phyloP scores from a whole-genome alignment of 208 protist species.

The Kentomonas sorsogonicus region DNA sequence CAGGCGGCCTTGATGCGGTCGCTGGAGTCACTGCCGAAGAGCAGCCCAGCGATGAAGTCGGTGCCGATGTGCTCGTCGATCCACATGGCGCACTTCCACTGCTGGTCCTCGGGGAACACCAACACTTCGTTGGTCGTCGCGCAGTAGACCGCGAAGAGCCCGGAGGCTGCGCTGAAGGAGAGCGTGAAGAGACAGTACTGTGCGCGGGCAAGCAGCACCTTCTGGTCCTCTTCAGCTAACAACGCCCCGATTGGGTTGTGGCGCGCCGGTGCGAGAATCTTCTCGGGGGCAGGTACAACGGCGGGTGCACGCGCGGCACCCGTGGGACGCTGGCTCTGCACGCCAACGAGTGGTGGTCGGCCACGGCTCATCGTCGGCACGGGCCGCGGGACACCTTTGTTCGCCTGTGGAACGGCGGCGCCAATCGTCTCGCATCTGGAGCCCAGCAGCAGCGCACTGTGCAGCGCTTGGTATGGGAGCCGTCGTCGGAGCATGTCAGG shows the following conservation, averaged over 20 bases:
- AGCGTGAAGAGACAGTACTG: constrained; percentile 84
- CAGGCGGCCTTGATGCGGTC: constrained; percentile 37
- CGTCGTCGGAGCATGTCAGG: no score
- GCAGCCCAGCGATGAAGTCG: constrained; percentile 76
- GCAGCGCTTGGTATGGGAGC: no score
- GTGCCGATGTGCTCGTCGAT: constrained; percentile 77
- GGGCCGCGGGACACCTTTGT: no score
- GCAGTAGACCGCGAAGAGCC: constrained; percentile 62
- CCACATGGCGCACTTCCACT: constrained; percentile 83
- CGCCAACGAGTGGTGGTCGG: no score
- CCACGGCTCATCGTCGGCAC: no score
- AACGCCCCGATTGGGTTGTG: constrained; percentile 46
- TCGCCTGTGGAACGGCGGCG: no score
- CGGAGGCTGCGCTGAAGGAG: constrained; percentile 28
- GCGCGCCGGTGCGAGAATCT: constrained; percentile 40
- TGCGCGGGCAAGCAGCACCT: constrained; percentile 64
- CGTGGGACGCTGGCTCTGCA: no score
- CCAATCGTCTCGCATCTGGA: no score
- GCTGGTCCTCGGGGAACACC: constrained; percentile 28
- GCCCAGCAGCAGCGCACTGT: no score
- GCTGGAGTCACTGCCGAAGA: constrained; percentile 61
- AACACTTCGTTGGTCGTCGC: constrained; percentile 76
- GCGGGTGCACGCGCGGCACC: no score
- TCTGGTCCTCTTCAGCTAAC: constrained; percentile 29
- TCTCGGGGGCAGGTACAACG: no score